Conservation (phyloP, 148 eudicot genomes). For the Simmondsia chinensis region DNA sequence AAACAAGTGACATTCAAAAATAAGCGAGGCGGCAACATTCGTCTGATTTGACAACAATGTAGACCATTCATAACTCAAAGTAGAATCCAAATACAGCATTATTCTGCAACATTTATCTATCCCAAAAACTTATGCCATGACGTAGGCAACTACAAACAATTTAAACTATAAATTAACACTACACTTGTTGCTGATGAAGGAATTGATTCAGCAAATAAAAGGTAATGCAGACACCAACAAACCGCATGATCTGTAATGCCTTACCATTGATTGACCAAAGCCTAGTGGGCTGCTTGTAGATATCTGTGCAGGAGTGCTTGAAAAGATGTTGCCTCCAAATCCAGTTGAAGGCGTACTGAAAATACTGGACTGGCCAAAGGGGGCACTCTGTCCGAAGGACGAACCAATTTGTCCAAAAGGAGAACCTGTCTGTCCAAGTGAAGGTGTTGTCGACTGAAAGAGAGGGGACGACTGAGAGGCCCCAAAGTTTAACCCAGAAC, state of each 20-base stretch:
- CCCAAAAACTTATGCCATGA: no score
- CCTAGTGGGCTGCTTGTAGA: constrained; percentile 35
- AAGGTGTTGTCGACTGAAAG: constrained; percentile 66
- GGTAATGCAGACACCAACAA: not conserved
- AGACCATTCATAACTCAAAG: no score
- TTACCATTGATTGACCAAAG: constrained; percentile 67
- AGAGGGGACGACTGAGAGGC: constrained; percentile 62
- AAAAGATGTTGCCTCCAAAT: constrained; percentile 49
- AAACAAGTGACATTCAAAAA: no score
- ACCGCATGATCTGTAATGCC: constrained; percentile 9
- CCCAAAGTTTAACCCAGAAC: constrained; percentile 49
- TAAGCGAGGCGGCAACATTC: no score
- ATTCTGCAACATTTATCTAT: no score
- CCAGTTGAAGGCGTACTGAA: constrained; percentile 47
- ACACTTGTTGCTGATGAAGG: not conserved
- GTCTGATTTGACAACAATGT: no score
- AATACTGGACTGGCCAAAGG: constrained; percentile 41
- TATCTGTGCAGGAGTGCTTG: constrained; percentile 38
- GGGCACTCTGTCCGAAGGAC: constrained; percentile 44
- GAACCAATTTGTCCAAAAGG: constrained; percentile 58
- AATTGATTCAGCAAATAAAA: not conserved
- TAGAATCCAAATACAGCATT: no score
- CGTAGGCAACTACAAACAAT: no score
- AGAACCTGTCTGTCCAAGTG: constrained; percentile 62
- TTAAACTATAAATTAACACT: no score